A percentile compares a stretch with the other conserved stretches of the same genome.
These are phyloP conservation scores for Geotrichum citri-aurantii DNA, from an alignment of 1,139 yeast genomes.

Conservation along the genomic window DNA sequence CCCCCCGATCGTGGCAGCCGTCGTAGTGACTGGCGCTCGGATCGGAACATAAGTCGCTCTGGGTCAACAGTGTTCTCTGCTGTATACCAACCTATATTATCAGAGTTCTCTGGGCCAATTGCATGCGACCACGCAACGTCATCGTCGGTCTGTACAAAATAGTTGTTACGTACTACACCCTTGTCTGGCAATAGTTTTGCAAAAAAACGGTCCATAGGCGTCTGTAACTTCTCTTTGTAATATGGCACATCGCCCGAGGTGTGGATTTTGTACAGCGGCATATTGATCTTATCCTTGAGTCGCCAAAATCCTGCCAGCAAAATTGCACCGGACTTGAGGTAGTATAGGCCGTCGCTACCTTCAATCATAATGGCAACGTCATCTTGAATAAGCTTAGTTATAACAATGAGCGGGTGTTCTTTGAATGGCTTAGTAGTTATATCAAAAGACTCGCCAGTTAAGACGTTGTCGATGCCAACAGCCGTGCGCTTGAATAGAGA, in stretches of 20 bases:
- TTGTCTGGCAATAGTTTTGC: constrained; percentile 47
- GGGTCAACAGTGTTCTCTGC: constrained; percentile 47
- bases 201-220: constrained; percentile 63
- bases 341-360: constrained; percentile 49
- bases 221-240: constrained; percentile 50
- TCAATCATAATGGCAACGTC: constrained; percentile 65
- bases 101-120: constrained; percentile 51
- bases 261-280: constrained; percentile 53
- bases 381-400: constrained; percentile 57
- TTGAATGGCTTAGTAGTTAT: constrained; percentile 34
- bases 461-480: constrained; percentile 46
- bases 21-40: constrained; percentile 62
- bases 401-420: constrained; percentile 55
- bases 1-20: constrained; percentile 57
- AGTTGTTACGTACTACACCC: constrained; percentile 61
- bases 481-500: constrained; percentile 38
- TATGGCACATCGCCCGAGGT: constrained; percentile 63
- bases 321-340: constrained; percentile 54
- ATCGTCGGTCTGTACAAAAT: constrained; percentile 59
- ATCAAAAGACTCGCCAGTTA: constrained; percentile 49
- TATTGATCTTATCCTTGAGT: constrained; percentile 46
- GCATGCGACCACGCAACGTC: constrained; percentile 59
- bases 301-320: constrained; percentile 54
- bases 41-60: constrained; percentile 48
- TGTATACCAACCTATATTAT: constrained; percentile 38